Percentiles rank a stretch among this genome's conserved stretches.
phyloP scores from a whole-genome alignment of 2,329 filamentous ascomycete species.

The Penicillium sp. region DNA sequence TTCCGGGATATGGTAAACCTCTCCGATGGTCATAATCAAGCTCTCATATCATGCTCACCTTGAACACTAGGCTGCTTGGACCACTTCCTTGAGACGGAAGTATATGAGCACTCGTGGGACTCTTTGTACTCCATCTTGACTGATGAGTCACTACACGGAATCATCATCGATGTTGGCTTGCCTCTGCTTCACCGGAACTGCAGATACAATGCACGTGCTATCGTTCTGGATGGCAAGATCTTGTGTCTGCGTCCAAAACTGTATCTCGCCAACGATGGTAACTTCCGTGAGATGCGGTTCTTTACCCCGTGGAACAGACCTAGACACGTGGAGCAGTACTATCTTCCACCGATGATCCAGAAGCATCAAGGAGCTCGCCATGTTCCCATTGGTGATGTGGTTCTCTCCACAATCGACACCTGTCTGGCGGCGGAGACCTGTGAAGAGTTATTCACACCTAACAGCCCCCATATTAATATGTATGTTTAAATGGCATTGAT shows the following conservation, averaged over 20 bases:
- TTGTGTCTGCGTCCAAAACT: constrained; percentile 72
- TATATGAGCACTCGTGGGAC: constrained; percentile 62
- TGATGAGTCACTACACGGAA: constrained; percentile 62
- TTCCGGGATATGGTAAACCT: constrained; percentile 45
- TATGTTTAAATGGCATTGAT: not conserved
- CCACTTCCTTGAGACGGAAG: constrained; percentile 62
- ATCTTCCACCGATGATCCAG: constrained; percentile 60
- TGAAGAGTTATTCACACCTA: constrained; percentile 65
- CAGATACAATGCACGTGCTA: constrained; percentile 37
- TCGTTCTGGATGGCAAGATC: constrained; percentile 66
- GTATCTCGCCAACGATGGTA: constrained; percentile 66
- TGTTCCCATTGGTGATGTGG: constrained; percentile 68
- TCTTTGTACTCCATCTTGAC: constrained; percentile 61
- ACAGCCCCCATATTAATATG: constrained; percentile 10
- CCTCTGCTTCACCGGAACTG: constrained; percentile 3
- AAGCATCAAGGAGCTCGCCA: constrained; percentile 56
- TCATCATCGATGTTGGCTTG: constrained; percentile 64
- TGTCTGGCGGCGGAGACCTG: constrained; percentile 66
- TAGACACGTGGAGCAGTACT: constrained; percentile 61
- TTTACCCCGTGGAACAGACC: constrained; percentile 65
- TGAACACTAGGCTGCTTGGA: constrained; percentile 57
- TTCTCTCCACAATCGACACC: constrained; percentile 63
- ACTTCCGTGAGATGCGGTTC: constrained; percentile 61
- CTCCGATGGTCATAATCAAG: not conserved
- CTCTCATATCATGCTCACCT: not conserved